These are phyloP conservation scores for Fraxinus americana DNA, from an alignment of 257 asterid genomes.

Conservation along the genomic window DNA sequence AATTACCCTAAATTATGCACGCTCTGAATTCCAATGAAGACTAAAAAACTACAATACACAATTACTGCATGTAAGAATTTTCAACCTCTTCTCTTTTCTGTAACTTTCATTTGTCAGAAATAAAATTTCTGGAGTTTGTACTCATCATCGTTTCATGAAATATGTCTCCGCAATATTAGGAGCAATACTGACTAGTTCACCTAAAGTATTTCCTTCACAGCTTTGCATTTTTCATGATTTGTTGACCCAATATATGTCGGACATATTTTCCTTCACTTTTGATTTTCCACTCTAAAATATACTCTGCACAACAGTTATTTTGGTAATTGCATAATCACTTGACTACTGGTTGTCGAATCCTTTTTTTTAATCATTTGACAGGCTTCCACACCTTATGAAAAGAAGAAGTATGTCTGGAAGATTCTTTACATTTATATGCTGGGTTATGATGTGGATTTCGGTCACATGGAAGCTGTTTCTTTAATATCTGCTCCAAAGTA, in stretches of 20 bases:
- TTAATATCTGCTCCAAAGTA: slow-evolving; percentile 98
- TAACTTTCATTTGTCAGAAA: slow-evolving; percentile 13
- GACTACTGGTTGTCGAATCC: neutral
- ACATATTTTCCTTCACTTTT: neutral
- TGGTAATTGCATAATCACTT: neutral
- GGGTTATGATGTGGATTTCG: slow-evolving; percentile 99
- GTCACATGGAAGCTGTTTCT: slow-evolving; percentile 99
- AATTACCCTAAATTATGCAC: slow-evolving; percentile 11
- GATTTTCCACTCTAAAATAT: neutral
- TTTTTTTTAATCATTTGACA: slow-evolving; percentile 32
- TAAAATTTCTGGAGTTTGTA: neutral
- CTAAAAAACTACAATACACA: neutral
- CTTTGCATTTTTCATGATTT: neutral
- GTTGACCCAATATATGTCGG: neutral
- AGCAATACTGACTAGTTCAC: neutral
- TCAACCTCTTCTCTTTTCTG: neutral
- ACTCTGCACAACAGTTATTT: neutral
- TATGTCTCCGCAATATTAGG: slow-evolving; percentile 9
- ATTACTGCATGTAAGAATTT: neutral
- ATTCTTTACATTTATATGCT: slow-evolving; percentile 98
- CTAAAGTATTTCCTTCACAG: neutral
- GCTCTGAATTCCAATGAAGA: slow-evolving; percentile 11
- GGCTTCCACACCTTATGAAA: slow-evolving; percentile 93
- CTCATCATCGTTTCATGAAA: neutral
- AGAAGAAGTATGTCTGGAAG: slow-evolving; percentile 99